Conservation (phyloP, 1,139 yeast species). For the Magnusiomyces suaveolens region DNA sequence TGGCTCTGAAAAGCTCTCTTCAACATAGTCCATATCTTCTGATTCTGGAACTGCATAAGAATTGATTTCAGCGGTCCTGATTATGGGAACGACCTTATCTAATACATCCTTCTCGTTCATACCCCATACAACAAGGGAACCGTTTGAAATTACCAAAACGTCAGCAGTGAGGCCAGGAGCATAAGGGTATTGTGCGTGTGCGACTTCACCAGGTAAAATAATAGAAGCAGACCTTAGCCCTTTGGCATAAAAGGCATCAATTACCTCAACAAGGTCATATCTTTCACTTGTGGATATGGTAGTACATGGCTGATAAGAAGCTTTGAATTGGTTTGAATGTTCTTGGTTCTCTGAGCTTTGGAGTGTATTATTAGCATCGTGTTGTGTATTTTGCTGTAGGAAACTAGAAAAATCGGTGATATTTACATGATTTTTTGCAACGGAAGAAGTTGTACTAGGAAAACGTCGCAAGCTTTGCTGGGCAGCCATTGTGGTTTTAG, state of each 20-base stretch:
- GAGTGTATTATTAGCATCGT: not conserved
- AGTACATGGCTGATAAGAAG: constrained; percentile 36
- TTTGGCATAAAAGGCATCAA: constrained; percentile 30
- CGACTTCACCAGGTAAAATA: constrained; percentile 65
- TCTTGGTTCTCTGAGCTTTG: not conserved
- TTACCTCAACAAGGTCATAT: constrained; percentile 46
- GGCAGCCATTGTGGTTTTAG: constrained; percentile 6
- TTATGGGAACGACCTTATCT: constrained; percentile 38
- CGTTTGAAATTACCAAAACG: constrained; percentile 56
- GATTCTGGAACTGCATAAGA: constrained; percentile 51
- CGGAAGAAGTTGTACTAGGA: not conserved
- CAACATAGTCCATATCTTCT: constrained; percentile 84
- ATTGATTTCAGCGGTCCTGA: constrained; percentile 41
- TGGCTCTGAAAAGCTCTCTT: constrained; percentile 27
- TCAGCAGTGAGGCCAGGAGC: constrained; percentile 38
- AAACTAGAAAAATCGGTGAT: not conserved
- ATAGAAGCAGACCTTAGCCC: constrained; percentile 35
- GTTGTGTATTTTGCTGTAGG: not conserved
- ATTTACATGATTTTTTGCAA: not conserved
- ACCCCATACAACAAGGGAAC: constrained; percentile 79
- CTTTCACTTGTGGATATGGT: constrained; percentile 63
- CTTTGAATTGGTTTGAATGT: not conserved
- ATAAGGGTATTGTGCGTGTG: constrained; percentile 37
- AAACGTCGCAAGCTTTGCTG: constrained; percentile 6
- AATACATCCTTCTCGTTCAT: constrained; percentile 42